These are phyloP conservation scores for Xanthoconium stramineum DNA, from an alignment of 768 basidiomycete species.

Conservation along the genomic window DNA sequence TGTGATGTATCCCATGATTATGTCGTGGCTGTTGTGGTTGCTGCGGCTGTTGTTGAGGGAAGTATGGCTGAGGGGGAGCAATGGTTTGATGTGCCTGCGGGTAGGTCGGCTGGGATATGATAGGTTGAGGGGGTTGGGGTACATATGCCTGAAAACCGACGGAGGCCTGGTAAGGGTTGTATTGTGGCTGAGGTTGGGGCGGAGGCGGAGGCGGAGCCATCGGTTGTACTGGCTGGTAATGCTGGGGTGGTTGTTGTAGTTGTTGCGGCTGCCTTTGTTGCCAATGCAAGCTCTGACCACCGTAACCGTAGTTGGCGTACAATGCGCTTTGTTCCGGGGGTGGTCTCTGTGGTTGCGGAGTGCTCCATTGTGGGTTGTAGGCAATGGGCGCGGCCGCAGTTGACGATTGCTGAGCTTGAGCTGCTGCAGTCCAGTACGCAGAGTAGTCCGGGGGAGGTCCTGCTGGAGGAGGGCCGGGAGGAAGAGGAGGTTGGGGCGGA, in stretches of 20 bases:
- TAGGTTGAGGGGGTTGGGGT: slow-evolving; percentile 56
- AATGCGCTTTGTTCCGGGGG: slow-evolving; percentile 78
- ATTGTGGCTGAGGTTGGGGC: slow-evolving; percentile 57
- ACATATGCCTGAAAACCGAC: slow-evolving; percentile 65
- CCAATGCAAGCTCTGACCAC: slow-evolving; percentile 59
- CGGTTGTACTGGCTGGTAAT: slow-evolving; percentile 46
- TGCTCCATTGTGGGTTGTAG: slow-evolving; percentile 66
- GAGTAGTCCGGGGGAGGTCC: slow-evolving; percentile 74
- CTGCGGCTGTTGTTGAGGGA: slow-evolving; percentile 36
- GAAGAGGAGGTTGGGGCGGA: slow-evolving; percentile 72
- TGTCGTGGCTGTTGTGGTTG: slow-evolving; percentile 44
- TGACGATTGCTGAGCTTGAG: slow-evolving; percentile 36
- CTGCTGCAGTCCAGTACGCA: slow-evolving; percentile 70
- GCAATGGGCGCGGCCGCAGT: slow-evolving; percentile 41
- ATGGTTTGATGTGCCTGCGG: slow-evolving; percentile 40
- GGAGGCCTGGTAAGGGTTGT: slow-evolving; percentile 74
- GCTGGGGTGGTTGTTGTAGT: slow-evolving; percentile 44
- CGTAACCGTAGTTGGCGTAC: slow-evolving; percentile 92
- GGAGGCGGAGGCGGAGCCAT: slow-evolving; percentile 51
- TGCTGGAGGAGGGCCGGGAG: slow-evolving; percentile 75
- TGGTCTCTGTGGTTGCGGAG: slow-evolving; percentile 62
- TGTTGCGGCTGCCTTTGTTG: slow-evolving; percentile 67
- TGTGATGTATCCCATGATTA: slow-evolving; percentile 53
- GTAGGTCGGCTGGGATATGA: slow-evolving; percentile 47
- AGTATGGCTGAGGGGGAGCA: slow-evolving; percentile 41